A percentile compares a stretch with the other conserved stretches of the same genome.
phyloP scores from a whole-genome alignment of 805 yeast genomes.

The Hanseniaspora taiwanica region DNA sequence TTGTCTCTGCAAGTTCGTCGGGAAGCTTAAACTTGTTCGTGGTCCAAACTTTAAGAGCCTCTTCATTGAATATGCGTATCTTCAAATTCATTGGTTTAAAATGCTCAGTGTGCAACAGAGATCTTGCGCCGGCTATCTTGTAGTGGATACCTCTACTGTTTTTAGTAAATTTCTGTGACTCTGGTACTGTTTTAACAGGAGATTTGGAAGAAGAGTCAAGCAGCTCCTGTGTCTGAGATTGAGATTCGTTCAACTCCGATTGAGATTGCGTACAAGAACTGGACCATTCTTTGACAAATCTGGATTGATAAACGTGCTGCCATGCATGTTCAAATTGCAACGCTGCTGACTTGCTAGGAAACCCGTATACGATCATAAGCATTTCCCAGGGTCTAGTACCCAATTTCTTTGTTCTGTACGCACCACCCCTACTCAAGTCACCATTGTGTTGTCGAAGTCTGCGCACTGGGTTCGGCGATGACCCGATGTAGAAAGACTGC shows the following conservation, averaged over 20 bases:
- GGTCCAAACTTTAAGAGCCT: conserved; percentile 14
- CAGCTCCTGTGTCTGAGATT: too few relatives aligned
- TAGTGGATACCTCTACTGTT: conserved; percentile 31
- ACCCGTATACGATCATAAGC: conserved; percentile 51
- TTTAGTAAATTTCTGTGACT: conserved; percentile 10
- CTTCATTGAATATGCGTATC: conserved; percentile 32
- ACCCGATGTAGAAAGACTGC: conserved; percentile 60
- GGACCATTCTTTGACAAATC: conserved; percentile 38
- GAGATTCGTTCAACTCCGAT: not conserved
- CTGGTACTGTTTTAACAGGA: too few relatives aligned
- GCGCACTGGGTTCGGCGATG: conserved; percentile 62
- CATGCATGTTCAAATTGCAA: conserved; percentile 77
- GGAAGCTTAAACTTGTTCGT: conserved; percentile 12
- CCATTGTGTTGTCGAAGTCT: conserved; percentile 76
- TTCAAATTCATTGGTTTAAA: conserved; percentile 34
- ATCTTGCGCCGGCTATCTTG: conserved; percentile 34
- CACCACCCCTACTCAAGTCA: conserved; percentile 47
- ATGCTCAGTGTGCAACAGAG: conserved; percentile 29
- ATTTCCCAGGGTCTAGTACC: conserved; percentile 67
- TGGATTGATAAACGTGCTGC: conserved; percentile 58
- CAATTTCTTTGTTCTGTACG: conserved; percentile 44
- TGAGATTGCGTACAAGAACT: conserved; percentile 3
- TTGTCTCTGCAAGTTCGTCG: not conserved
- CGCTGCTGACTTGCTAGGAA: conserved; percentile 56
- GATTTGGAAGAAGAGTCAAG: too few relatives aligned